Base-by-base conservation (phyloP, 257 asterid species). In the Ehretia macrophylla region DNA sequence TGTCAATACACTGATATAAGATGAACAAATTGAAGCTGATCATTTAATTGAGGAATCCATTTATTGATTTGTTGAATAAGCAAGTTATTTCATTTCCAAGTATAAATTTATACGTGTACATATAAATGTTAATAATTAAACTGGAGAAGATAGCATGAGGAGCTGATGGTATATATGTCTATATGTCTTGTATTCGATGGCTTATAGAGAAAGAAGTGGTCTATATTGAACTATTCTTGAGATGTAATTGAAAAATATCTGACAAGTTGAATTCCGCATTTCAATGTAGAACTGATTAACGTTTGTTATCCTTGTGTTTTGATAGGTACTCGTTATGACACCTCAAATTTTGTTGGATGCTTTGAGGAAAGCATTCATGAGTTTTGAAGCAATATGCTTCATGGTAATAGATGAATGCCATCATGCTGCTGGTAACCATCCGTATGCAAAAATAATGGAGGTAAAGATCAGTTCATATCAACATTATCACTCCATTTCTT, bases 321-420 rank as follows among this genome's bases (percentile, higher is more conserved):
- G 54, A 14, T 59, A 92, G 98, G 90, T 92, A 55, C 70, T 88
- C 69, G 87, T 88, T 66, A 88, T 92, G 99, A 88, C 97, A 55
- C 97, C 99, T 23, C 99, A 92, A 80, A 74, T 88, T 64, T 73
- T 84, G 39, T 58, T 86, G 85, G 83, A 92, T 47, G 89, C 87
- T 61, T 63, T 92, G 74, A 77, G 77, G 75, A 88, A 81, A 68
- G 80, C 80, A 42, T 84, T 70, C 72, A 56, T 92, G 67, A 73
- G 67, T 54, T 71, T 86, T 32, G 79, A 77, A 50, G 35, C 47
- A 32, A 74, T 84, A 61, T 67, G 84, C 81, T 71, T 92, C 55
- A 59, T 92, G 56, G 52, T 92, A 60, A 72, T 92, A 35, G 99
- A 86, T 63, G 96, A 92, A 68, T 92, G 98, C 68, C 90, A 92